Evolutionary conservation across 1,284 basidiomycete genomes (phyloP), one percentile per base, ranked within the genome.

Genomic region (Ganoderma boninense): DNA sequence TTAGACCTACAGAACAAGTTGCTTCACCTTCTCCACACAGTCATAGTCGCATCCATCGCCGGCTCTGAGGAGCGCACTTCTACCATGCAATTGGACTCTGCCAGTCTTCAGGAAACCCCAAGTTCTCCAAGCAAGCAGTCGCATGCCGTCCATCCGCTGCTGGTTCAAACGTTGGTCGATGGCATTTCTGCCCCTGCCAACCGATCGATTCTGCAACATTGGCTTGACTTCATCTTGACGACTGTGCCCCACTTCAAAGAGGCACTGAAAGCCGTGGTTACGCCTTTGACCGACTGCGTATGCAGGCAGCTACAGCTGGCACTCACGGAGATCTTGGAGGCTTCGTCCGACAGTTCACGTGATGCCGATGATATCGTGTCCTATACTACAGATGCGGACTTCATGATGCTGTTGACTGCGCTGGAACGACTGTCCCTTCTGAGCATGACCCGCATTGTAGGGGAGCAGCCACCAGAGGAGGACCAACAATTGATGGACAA

Each of bases 151-250:
- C 92, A 92, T 74, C 86, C 92, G 0, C 85, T 97, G 14, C 84
- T 99, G 38, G 86, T 95, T 0, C 92, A 92, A 73, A 90, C 93
- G 1, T 84, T 99, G 26, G 85, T 94, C 20, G 94, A 96, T 77
- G 97, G 95, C 0, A 90, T 99, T 56, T 85, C 91, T 5, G 80
- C 85, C 5, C 83, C 86, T 6, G 83, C 87, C 29, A 97, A 97
- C 80, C 89, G 92, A 26, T 87, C 94, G 1, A 87, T 97, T 29
- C 82, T 98, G 16, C 96, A 97, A 77, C 95, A 98, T 78, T 99
- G 97, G 97, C 87, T 98, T 29, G 97, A 99, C 80, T 99, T 99
- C 79, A 87, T 98, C 68, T 87, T 98, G 66, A 95, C 95, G 92
- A 94, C 95, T 0, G 84, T 97, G 10, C 92, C 95, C 0, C 92